These are phyloP conservation scores for Phyllosticta capitalensis DNA, from an alignment of 2,329 filamentous ascomycete genomes.

Conservation along the genomic window DNA sequence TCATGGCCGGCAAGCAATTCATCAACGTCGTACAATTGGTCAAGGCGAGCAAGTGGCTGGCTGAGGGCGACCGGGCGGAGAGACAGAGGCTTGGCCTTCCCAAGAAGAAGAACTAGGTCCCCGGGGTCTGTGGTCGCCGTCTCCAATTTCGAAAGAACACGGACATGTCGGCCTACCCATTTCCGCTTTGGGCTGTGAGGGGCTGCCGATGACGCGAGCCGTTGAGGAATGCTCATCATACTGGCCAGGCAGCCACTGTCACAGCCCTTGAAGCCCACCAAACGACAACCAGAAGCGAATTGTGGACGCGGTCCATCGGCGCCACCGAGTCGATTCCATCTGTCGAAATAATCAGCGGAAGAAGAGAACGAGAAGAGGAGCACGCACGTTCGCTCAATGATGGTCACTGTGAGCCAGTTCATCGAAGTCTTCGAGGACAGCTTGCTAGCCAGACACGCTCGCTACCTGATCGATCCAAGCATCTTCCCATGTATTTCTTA, in stretches of 20 bases:
- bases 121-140: not conserved
- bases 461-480: not conserved
- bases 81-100: conserved; percentile 40
- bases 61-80: conserved; percentile 72
- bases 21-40: conserved; percentile 92
- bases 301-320: not conserved
- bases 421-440: not conserved
- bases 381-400: not conserved
- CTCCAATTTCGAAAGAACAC: not conserved
- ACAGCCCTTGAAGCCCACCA: not conserved
- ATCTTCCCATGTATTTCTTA: not conserved
- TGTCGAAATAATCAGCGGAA: not conserved
- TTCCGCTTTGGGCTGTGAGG: not conserved
- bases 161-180: not conserved
- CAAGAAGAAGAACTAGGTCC: conserved; percentile 23
- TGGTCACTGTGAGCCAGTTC: not conserved
- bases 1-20: conserved; percentile 87
- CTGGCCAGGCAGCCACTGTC: not conserved
- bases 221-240: not conserved
- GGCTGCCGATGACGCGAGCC: not conserved
- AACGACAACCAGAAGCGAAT: not conserved
- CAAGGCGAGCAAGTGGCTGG: conserved; percentile 85
- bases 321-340: not conserved
- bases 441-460: not conserved
- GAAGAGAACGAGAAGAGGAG: not conserved